Conservation (phyloP, 805 yeast species). For the Pachysolen tannophilus region DNA sequence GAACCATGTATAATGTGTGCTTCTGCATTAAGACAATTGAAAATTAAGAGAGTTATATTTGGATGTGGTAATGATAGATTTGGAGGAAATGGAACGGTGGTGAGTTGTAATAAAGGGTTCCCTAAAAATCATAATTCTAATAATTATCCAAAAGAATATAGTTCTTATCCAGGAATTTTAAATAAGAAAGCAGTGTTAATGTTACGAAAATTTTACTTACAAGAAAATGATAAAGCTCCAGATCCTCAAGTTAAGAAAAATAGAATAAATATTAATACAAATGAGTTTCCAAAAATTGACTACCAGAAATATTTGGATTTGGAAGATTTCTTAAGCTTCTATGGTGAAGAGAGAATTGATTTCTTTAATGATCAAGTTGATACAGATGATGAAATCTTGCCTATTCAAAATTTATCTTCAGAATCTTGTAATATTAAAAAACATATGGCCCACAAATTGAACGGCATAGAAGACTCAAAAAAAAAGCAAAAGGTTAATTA, state of each 20-base stretch:
- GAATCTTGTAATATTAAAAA: no score
- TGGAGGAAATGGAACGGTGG: slow-evolving; percentile 92
- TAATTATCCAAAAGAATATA: slow-evolving; percentile 28
- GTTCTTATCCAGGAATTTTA: slow-evolving; percentile 67
- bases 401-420: no score
- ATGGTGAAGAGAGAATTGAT: slow-evolving; percentile 31
- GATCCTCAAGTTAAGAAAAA: slow-evolving; percentile 66
- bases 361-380: slow-evolving; percentile 4
- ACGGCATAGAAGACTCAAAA: slow-evolving; percentile 10
- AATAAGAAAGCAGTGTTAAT: slow-evolving; percentile 78
- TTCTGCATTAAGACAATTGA: slow-evolving; percentile 75
- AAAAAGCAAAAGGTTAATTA: slow-evolving; percentile 9
- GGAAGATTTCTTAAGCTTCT: slow-evolving; percentile 41
- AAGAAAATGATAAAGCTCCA: slow-evolving; percentile 83
- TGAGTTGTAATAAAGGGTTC: slow-evolving; percentile 18
- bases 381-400: no score
- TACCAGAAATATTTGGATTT: slow-evolving; percentile 45
- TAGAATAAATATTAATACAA: slow-evolving; percentile 47
- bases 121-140: slow-evolving; percentile 39
- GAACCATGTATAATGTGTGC: slow-evolving; percentile 99
- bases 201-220: slow-evolving; percentile 74
- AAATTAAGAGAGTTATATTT: slow-evolving; percentile 65
- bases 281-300: slow-evolving; percentile 51
- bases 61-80: slow-evolving; percentile 95
- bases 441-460: no score